Evolutionary conservation across 352 stramenopile genomes (phyloP).

Genomic region (Phytophthora rubi): DNA sequence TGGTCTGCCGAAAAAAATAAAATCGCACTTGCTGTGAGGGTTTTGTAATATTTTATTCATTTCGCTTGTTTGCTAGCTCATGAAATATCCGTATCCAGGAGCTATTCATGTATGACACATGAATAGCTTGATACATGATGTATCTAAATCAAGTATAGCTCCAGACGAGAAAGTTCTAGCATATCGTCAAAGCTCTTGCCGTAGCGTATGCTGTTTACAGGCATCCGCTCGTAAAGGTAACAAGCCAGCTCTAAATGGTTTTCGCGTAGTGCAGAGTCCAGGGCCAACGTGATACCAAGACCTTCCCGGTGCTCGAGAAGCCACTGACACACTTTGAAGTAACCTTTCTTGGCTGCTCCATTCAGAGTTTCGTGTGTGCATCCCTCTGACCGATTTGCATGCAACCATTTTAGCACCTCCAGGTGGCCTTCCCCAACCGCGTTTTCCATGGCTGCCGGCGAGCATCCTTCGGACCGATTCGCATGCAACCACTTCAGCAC

Average conservation of each 20-base stretch:
- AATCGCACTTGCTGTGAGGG: no score
- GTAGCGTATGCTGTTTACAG: neutral
- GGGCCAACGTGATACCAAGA: neutral
- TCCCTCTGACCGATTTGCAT: neutral
- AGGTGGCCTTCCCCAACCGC: neutral
- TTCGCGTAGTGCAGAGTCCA: neutral
- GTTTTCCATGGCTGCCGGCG: neutral
- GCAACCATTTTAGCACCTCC: neutral
- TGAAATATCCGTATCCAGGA: no score
- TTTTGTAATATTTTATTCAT: no score
- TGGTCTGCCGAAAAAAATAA: no score
- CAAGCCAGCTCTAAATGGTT: slow-evolving; percentile 1
- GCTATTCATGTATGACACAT: no score
- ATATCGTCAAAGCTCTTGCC: neutral
- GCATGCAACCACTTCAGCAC: neutral
- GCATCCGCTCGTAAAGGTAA: neutral
- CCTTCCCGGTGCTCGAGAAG: neutral
- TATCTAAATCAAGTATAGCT: neutral
- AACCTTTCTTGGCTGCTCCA: neutral
- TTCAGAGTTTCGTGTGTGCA: neutral
- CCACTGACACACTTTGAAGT: neutral
- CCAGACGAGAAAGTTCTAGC: neutral
- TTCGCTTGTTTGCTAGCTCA: no score
- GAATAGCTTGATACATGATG: no score
- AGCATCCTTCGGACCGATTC: neutral